Percentiles rank a stretch among this genome's conserved stretches.
phyloP scores from a whole-genome alignment of 768 basidiomycete genomes.

The Terana coerulea region DNA sequence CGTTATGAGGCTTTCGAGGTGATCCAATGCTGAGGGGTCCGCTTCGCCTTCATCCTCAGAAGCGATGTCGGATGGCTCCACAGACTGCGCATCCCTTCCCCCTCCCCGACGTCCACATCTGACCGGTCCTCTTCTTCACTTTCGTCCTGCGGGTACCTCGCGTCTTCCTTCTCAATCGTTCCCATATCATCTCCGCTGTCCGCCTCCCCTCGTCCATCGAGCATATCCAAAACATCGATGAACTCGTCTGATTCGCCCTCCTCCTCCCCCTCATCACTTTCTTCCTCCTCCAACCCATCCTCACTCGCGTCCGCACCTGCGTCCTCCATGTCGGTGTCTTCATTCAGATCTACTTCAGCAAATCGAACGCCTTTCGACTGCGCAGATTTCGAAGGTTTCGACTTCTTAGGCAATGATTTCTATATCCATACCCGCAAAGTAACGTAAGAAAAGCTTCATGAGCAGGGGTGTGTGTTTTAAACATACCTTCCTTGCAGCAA shows the following conservation, averaged over 20 bases:
- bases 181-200: constrained; percentile 32
- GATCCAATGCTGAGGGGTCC: constrained; percentile 57
- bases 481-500: constrained; percentile 33
- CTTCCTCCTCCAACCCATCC: constrained; percentile 42
- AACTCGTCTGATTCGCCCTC: constrained; percentile 49
- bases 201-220: constrained; percentile 58
- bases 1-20: constrained; percentile 70
- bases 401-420: constrained; percentile 23
- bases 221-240: constrained; percentile 60
- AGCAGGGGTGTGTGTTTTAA: neutral
- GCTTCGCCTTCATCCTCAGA: constrained; percentile 41
- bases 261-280: constrained; percentile 29
- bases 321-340: constrained; percentile 37
- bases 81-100: constrained; percentile 30
- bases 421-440: neutral
- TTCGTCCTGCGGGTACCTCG: constrained; percentile 25
- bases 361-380: constrained; percentile 36
- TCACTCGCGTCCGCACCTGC: constrained; percentile 25
- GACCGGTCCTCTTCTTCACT: constrained; percentile 47
- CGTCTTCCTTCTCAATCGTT: constrained; percentile 33
- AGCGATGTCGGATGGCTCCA: neutral
- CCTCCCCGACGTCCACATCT: no score
- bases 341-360: constrained; percentile 64
- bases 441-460: neutral
- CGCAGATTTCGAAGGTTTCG: constrained; percentile 18